Conservation (phyloP, 2,329 filamentous ascomycete genomes). For the Penicillium sp. region DNA sequence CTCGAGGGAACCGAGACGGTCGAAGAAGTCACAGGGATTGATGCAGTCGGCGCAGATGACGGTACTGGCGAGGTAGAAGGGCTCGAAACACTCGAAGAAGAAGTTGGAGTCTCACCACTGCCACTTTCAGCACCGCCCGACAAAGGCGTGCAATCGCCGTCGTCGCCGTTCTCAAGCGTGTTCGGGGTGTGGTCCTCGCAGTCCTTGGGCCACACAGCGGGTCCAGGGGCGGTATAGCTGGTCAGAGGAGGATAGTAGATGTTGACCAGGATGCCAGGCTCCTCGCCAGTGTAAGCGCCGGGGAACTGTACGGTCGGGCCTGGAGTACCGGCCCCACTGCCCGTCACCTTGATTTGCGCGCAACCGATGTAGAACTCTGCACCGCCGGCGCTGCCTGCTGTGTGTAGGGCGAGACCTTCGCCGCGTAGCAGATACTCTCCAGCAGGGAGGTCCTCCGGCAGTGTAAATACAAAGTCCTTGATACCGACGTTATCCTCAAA, state of each 20-base stretch:
- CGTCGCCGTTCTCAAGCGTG: neutral
- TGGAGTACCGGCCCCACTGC: conserved; percentile 8
- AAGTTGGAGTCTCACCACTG: neutral
- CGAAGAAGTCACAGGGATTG: neutral
- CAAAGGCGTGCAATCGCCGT: conserved; percentile 11
- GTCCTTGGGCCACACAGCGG: conserved; percentile 11
- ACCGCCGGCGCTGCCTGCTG: conserved; percentile 4
- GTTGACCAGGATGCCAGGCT: conserved; percentile 5
- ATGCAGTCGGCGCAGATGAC: neutral
- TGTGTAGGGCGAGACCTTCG: conserved; percentile 12
- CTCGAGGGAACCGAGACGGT: neutral
- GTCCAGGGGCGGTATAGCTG: conserved; percentile 16
- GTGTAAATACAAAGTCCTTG: conserved; percentile 5
- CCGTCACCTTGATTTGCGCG: conserved; percentile 13
- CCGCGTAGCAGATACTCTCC: conserved; percentile 15
- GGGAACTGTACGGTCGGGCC: conserved; percentile 10
- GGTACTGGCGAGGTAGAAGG: too few relatives aligned
- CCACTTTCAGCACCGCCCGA: neutral
- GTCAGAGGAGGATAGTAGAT: conserved; percentile 5
- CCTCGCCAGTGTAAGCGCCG: conserved; percentile 8
- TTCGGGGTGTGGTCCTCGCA: conserved; percentile 14
- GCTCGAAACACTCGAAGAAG: neutral
- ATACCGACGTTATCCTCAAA: neutral
- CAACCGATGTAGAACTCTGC: conserved; percentile 15
- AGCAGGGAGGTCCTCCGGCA: conserved; percentile 4